A percentile compares a stretch with the other conserved stretches of the same genome.
Conservation (phyloP, 805 yeast genomes). For the Hanseniaspora clermontiae region DNA sequence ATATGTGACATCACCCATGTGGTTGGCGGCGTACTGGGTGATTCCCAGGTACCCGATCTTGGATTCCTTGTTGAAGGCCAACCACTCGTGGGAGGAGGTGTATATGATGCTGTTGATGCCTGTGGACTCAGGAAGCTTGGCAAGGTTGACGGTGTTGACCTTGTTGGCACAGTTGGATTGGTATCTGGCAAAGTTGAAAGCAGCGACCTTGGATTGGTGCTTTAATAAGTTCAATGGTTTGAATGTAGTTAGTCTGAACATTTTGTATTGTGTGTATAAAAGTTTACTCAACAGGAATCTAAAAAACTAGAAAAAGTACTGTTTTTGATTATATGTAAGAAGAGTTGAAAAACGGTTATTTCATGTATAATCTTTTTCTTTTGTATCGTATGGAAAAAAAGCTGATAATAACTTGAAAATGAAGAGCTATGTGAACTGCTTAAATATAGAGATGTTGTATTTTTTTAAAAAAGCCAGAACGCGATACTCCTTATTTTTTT, state of each 20-base stretch:
- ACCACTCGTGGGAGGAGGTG: slow-evolving; percentile 92
- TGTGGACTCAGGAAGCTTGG: slow-evolving; percentile 2
- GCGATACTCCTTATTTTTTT: background rate
- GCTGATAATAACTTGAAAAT: no score
- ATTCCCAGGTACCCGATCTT: slow-evolving; percentile 72
- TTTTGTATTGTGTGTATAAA: background rate
- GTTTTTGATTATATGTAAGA: no score
- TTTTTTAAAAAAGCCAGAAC: no score
- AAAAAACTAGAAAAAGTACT: no score
- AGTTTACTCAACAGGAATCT: background rate
- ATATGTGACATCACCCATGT: slow-evolving; percentile 91
- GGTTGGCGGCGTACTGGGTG: slow-evolving; percentile 88
- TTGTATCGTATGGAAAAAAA: no score
- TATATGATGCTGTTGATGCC: slow-evolving; percentile 31
- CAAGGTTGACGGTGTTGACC: slow-evolving; percentile 4
- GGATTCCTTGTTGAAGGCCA: slow-evolving; percentile 73
- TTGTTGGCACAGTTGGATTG: slow-evolving; percentile 12
- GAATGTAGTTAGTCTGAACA: slow-evolving; percentile 12
- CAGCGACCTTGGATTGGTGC: background rate
- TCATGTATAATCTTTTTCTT: no score
- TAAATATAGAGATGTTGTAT: background rate
- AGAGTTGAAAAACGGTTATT: no score
- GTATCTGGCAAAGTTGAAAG: slow-evolving; percentile 5
- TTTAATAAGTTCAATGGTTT: slow-evolving; percentile 5
- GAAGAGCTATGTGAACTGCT: no score